These are phyloP conservation scores for Pichia ethanolica DNA, from an alignment of 805 yeast species.

Conservation along the genomic window DNA sequence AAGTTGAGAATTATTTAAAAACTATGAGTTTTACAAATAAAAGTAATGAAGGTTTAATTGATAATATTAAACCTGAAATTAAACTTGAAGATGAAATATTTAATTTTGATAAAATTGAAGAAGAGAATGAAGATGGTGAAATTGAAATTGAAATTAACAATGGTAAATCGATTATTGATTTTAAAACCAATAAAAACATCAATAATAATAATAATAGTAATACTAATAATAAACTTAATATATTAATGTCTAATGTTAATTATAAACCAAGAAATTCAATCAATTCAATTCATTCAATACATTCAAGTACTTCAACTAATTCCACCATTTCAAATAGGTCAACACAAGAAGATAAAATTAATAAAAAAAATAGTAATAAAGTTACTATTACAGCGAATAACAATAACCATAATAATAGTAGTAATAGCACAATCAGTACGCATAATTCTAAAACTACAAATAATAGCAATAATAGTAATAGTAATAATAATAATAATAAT, in stretches of 20 bases:
- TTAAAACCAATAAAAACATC: too few species aligned
- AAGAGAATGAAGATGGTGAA: too few species aligned
- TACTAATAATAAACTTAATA: too few species aligned
- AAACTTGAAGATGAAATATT: too few species aligned
- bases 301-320: not conserved
- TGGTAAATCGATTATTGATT: too few species aligned
- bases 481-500: not conserved
- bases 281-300: not conserved
- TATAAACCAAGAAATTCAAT: not conserved
- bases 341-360: not conserved
- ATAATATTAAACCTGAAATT: not conserved
- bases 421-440: not conserved
- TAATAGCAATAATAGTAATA: not conserved
- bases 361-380: not conserved
- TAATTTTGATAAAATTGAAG: too few species aligned
- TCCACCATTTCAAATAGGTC: constrained; percentile 2
- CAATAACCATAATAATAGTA: not conserved
- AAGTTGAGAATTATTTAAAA: too few species aligned
- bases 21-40: not conserved
- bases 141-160: too few species aligned
- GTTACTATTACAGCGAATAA: not conserved
- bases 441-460: not conserved
- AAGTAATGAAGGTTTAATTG: not conserved
- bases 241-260: not conserved
- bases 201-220: too few species aligned